Conservation (phyloP, 2,329 filamentous ascomycete species). For the Sclerotinia trifoliorum region DNA sequence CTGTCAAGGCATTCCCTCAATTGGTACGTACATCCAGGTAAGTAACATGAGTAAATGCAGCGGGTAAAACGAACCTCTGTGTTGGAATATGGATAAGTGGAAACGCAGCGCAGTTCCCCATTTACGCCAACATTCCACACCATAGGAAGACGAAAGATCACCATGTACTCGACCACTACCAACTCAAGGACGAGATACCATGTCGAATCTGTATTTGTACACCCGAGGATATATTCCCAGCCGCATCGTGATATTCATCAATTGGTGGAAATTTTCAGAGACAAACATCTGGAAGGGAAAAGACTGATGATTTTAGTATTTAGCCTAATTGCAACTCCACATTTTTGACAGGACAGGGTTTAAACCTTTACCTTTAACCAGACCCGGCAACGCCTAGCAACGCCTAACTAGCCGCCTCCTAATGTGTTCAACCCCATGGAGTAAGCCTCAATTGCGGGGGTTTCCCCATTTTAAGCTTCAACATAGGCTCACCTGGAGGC, state of each 20-base stretch:
- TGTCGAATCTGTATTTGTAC: background rate
- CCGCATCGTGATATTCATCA: background rate
- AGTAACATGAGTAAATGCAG: constrained; percentile 2
- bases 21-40: background rate
- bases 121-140: background rate
- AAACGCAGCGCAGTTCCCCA: background rate
- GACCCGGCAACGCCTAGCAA: background rate
- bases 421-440: constrained; percentile 7
- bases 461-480: background rate
- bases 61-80: constrained; percentile 17
- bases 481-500: no score
- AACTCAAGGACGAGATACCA: background rate
- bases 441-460: constrained; percentile 15
- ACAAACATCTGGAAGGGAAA: background rate
- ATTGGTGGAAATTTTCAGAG: constrained; percentile 12
- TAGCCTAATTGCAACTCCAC: background rate
- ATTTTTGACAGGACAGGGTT: background rate
- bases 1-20: background rate
- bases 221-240: background rate
- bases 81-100: constrained; percentile 16
- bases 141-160: background rate
- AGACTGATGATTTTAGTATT: constrained; percentile 6
- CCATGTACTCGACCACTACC: background rate
- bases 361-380: background rate
- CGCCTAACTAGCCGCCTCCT: background rate